These are phyloP conservation scores for Aspergillus ibericus DNA, from an alignment of 2,329 filamentous ascomycete species.

Conservation along the genomic window DNA sequence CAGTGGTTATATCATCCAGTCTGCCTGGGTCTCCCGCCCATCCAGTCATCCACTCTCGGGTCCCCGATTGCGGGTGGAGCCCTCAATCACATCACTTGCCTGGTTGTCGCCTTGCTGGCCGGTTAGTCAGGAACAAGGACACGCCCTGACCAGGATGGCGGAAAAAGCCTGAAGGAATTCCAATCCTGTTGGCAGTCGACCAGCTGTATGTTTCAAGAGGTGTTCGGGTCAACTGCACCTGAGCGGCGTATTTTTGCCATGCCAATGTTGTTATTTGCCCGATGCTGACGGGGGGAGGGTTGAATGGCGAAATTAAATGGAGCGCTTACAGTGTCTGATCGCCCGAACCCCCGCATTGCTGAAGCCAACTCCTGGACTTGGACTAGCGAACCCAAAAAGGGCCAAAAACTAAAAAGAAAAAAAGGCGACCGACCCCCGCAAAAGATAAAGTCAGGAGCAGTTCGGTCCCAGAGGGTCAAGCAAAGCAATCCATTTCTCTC, in stretches of 20 bases:
- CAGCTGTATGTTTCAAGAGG: not conserved
- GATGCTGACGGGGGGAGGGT: not conserved
- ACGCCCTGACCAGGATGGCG: constrained; percentile 5
- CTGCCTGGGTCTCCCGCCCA: not conserved
- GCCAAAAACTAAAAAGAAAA: not conserved
- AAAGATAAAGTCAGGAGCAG: not conserved
- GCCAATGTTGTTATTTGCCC: not conserved
- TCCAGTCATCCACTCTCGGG: constrained; percentile 14
- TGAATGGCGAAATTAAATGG: constrained; percentile 1
- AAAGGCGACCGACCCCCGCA: constrained; percentile 3
- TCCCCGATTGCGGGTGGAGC: constrained; percentile 19
- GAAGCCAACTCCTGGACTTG: constrained; percentile 7
- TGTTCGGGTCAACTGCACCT: not conserved
- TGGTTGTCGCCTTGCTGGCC: constrained; percentile 9
- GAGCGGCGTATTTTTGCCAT: not conserved
- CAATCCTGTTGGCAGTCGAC: not conserved
- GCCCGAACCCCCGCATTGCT: constrained; percentile 22
- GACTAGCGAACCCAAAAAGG: constrained; percentile 19
- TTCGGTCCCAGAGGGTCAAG: too few relatives aligned
- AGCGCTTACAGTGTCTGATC: constrained; percentile 13
- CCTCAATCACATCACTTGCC: constrained; percentile 14
- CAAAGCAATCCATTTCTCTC: too few relatives aligned
- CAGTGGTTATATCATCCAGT: constrained; percentile 8
- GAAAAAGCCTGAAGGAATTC: not conserved
- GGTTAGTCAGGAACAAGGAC: constrained; percentile 22